Conservation (phyloP, 768 basidiomycete genomes). For the Tulasnella sp. region DNA sequence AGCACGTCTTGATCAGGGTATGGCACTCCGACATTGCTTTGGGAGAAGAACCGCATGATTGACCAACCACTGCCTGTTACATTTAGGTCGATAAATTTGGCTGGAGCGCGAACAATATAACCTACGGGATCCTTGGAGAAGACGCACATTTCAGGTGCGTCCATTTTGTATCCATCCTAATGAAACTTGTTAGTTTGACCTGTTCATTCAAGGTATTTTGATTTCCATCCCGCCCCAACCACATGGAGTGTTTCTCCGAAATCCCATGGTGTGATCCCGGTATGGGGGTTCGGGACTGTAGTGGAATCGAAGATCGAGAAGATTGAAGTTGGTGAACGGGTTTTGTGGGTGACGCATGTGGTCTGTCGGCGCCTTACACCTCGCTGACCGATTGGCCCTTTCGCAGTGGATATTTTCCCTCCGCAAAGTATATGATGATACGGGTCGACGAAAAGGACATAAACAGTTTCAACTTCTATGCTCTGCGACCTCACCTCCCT, state of each 20-base stretch:
- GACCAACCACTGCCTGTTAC: not conserved
- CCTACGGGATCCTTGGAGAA: slow-evolving; percentile 49
- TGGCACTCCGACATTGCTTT: too few species aligned
- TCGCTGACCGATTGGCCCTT: too few species aligned
- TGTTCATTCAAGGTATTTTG: slow-evolving; percentile 49
- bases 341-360: slow-evolving; percentile 25
- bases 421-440: slow-evolving; percentile 44
- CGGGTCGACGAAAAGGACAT: slow-evolving; percentile 40
- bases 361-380: not conserved
- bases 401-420: slow-evolving; percentile 43
- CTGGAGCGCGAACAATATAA: slow-evolving; percentile 60
- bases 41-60: too few species aligned
- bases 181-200: not conserved
- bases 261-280: slow-evolving; percentile 54
- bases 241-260: slow-evolving; percentile 28
- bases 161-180: not conserved
- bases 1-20: slow-evolving; percentile 5
- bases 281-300: slow-evolving; percentile 61
- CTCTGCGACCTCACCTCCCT: slow-evolving; percentile 43
- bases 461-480: slow-evolving; percentile 42
- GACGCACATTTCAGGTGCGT: slow-evolving; percentile 31
- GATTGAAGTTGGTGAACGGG: slow-evolving; percentile 42
- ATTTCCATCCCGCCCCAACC: slow-evolving; percentile 45
- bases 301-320: slow-evolving; percentile 37
- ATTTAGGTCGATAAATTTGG: slow-evolving; percentile 53